These are phyloP conservation scores for Rehmannia glutinosa DNA, from an alignment of 257 asterid genomes.

Conservation along the genomic window DNA sequence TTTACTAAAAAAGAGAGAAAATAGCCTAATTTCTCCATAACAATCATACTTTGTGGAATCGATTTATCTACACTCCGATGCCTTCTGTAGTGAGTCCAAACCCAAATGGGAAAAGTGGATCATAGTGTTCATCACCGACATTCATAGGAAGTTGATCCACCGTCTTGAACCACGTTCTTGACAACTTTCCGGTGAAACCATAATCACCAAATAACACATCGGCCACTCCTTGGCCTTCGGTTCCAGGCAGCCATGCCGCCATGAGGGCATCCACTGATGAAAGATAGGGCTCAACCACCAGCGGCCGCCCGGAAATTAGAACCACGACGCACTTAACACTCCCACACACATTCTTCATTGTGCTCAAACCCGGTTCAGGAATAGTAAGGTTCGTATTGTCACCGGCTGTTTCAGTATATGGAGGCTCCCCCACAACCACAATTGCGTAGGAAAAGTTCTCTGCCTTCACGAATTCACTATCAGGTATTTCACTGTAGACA, in stretches of 20 bases:
- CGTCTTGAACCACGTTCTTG: constrained; percentile 61
- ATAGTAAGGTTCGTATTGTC: constrained; percentile 30
- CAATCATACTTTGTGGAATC: too few relatives aligned
- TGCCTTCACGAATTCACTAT: constrained; percentile 6
- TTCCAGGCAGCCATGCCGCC: constrained; percentile 76
- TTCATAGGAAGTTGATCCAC: constrained; percentile 63
- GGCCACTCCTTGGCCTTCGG: constrained; percentile 58
- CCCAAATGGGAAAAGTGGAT: constrained; percentile 60
- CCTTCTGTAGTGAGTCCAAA: constrained; percentile 59
- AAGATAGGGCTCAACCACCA: constrained; percentile 39
- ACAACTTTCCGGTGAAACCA: constrained; percentile 44
- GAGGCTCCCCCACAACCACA: constrained; percentile 36
- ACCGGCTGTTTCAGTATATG: constrained; percentile 30
- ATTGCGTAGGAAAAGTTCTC: constrained; percentile 25
- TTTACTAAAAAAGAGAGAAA: too few relatives aligned
- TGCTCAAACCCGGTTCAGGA: constrained; percentile 22
- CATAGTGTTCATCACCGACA: constrained; percentile 44
- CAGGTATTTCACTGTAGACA: constrained; percentile 14
- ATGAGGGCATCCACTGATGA: constrained; percentile 41
- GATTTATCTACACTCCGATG: too few relatives aligned
- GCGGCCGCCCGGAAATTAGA: constrained; percentile 32
- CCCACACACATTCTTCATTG: constrained; percentile 19
- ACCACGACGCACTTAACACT: constrained; percentile 26
- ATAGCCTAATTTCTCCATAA: too few relatives aligned
- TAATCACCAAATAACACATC: constrained; percentile 61